Base-by-base conservation (phyloP, 2,329 filamentous ascomycete genomes). In the Fusarium azukiicola region DNA sequence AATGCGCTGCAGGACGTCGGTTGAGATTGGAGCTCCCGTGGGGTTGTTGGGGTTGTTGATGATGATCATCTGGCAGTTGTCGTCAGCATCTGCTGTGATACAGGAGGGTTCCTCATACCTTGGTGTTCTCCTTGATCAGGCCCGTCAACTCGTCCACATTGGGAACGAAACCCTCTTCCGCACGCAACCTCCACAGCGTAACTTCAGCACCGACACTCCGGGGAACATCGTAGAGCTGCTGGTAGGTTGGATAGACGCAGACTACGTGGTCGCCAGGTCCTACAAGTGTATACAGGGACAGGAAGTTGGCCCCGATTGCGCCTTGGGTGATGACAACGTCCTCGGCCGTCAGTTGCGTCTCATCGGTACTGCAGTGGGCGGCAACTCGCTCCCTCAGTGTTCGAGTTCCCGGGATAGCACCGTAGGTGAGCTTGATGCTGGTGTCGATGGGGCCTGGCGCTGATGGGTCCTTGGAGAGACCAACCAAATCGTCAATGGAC, bases 161-260 rank as follows among this genome's bases (percentile, higher is more conserved):
- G 0, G 96, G 93, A 11, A 95, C 87, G 89, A 95, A 98, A 21
- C 91, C 90, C 66, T 96, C 91, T 32, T 93, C 89, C 50, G 92
- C 90, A 66, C 90, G 91, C 13, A 96, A 90, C 84, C 92, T 93
- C 96, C 96, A 98, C 16, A 97, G 85, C 54, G 94, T 94, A 21
- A 98, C 95, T 74, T 96, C 93, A 2, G 96, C 96, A 0, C 96
- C 96, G 9, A 98, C 88, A 49, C 94, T 95, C 79, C 91, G 90
- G 0, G 96, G 96, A 2, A 98, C 92, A 14, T 93, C 90, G 84
- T 97, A 98, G 3, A 98, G 91, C 82, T 98, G 96, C 85, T 98
- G 96, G 82, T 98, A 98, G 2, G 96, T 97, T 17, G 97, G 96
- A 84, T 97, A 96, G 73, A 98, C 95, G 83, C 96, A 98, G 74